Evolutionary conservation across 495 filamentous ascomycete species (phyloP).

Genomic region (Aspergillus baeticus): DNA sequence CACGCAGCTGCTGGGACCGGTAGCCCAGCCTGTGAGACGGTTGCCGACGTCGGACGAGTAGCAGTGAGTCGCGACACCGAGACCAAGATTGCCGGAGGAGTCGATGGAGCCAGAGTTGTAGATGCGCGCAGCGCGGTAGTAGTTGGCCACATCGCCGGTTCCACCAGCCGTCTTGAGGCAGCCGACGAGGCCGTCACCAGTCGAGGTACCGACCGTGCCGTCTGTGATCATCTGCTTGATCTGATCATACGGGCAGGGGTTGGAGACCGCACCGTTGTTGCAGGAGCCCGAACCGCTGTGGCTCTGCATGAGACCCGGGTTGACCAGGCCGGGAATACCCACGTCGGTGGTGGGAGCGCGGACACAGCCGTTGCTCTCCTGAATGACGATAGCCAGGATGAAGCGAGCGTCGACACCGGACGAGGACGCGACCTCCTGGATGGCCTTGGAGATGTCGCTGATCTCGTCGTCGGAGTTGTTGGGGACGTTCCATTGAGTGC

Average conservation of each 20-base stretch:
- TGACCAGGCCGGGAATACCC: conserved; percentile 44
- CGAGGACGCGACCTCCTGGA: conserved; percentile 33
- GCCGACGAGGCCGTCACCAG: conserved; percentile 43
- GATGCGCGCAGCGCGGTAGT: conserved; percentile 51
- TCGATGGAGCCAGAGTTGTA: conserved; percentile 59
- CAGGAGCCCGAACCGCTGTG: conserved; percentile 49
- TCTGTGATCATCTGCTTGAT: conserved; percentile 53
- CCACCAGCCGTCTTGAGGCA: conserved; percentile 29
- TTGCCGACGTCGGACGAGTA: conserved; percentile 51
- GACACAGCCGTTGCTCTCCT: conserved; percentile 60
- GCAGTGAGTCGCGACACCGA: conserved; percentile 52
- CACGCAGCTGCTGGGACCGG: conserved; percentile 23
- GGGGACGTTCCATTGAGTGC: conserved; percentile 33
- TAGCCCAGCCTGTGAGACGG: conserved; percentile 41
- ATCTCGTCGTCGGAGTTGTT: conserved; percentile 46
- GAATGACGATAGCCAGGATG: conserved; percentile 57
- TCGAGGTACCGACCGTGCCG: conserved; percentile 1
- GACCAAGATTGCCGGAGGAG: conserved; percentile 44
- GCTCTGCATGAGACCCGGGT: conserved; percentile 57
- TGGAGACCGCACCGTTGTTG: conserved; percentile 32
- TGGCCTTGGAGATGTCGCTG: conserved; percentile 34
- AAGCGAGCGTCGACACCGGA: conserved; percentile 54
- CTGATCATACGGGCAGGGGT: conserved; percentile 43
- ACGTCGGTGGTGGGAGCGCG: conserved; percentile 47
- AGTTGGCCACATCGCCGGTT: conserved; percentile 29